Conservation (phyloP, 768 basidiomycete species). For the Rhodocollybia butyracea region DNA sequence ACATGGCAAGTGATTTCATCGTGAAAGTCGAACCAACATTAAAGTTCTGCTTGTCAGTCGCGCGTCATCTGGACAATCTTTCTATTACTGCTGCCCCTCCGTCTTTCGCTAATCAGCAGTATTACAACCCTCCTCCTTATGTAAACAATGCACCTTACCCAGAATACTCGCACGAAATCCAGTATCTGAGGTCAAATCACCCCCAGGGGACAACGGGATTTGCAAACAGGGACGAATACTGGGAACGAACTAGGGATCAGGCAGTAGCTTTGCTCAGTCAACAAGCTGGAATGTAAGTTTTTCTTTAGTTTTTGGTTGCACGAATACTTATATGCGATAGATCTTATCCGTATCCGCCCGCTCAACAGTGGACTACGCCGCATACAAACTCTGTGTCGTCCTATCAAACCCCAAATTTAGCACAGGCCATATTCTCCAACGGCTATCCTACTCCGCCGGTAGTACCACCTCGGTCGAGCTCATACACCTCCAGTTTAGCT, state of each 20-base stretch:
- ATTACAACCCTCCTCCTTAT: constrained; percentile 56
- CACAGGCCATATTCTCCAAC: constrained; percentile 58
- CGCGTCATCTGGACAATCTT: constrained; percentile 61
- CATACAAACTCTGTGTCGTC: constrained; percentile 25
- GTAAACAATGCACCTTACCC: constrained; percentile 19
- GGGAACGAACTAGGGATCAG: constrained; percentile 61
- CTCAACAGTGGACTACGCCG: constrained; percentile 32
- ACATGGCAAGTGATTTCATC: constrained; percentile 48
- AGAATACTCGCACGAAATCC: constrained; percentile 63
- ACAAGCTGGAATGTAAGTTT: constrained; percentile 47
- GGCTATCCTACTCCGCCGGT: constrained; percentile 75
- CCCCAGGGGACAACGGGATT: constrained; percentile 23
- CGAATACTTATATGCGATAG: constrained; percentile 22
- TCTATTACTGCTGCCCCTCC: constrained; percentile 58
- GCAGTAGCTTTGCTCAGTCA: constrained; percentile 57
- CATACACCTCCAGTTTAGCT: constrained; percentile 58
- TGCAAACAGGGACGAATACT: constrained; percentile 45
- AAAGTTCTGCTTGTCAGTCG: constrained; percentile 42
- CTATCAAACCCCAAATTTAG: constrained; percentile 55
- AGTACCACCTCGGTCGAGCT: constrained; percentile 56
- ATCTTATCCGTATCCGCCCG: constrained; percentile 41
- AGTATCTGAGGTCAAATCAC: constrained; percentile 49
- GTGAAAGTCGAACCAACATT: constrained; percentile 7
- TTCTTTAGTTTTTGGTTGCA: constrained; percentile 4
- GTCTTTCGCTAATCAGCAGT: constrained; percentile 59